These are phyloP conservation scores for Xylaria cubensis DNA, from an alignment of 495 filamentous ascomycete species.

Conservation along the genomic window DNA sequence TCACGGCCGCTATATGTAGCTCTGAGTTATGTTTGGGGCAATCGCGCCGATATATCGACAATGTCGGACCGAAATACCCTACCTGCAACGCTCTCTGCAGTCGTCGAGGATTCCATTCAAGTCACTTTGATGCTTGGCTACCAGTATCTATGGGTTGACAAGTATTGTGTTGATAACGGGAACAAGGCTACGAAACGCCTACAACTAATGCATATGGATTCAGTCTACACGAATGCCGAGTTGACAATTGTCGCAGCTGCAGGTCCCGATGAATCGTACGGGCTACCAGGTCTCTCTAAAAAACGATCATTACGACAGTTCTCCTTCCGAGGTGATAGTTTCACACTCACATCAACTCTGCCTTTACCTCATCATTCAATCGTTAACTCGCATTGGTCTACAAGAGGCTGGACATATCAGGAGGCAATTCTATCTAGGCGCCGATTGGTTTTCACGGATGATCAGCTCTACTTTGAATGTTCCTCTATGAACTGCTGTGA, in stretches of 20 bases:
- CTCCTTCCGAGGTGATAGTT: conserved; percentile 17
- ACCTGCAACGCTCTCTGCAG: background rate
- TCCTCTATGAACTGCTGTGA: conserved; percentile 35
- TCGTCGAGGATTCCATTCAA: conserved; percentile 38
- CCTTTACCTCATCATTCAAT: conserved; percentile 26
- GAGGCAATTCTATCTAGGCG: conserved; percentile 45
- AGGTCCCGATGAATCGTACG: conserved; percentile 36
- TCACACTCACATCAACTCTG: conserved; percentile 26
- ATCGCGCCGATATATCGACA: background rate
- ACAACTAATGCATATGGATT: conserved; percentile 42
- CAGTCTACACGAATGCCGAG: conserved; percentile 35
- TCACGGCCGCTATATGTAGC: conserved; percentile 25
- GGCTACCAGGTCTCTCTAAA: conserved; percentile 38
- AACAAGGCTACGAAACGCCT: conserved; percentile 29
- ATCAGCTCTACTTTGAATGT: conserved; percentile 50
- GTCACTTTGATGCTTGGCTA: conserved; percentile 31
- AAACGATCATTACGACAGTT: conserved; percentile 13
- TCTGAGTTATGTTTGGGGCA: conserved; percentile 36
- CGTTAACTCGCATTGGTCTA: conserved; percentile 37
- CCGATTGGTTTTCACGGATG: conserved; percentile 42
- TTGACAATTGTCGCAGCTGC: conserved; percentile 44
- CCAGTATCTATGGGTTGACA: conserved; percentile 41
- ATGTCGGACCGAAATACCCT: background rate
- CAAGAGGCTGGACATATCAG: conserved; percentile 53
- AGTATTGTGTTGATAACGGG: conserved; percentile 36